Evolutionary conservation across 2,329 filamentous ascomycete genomes (phyloP).

Genomic region (Corynespora cassiicola): DNA sequence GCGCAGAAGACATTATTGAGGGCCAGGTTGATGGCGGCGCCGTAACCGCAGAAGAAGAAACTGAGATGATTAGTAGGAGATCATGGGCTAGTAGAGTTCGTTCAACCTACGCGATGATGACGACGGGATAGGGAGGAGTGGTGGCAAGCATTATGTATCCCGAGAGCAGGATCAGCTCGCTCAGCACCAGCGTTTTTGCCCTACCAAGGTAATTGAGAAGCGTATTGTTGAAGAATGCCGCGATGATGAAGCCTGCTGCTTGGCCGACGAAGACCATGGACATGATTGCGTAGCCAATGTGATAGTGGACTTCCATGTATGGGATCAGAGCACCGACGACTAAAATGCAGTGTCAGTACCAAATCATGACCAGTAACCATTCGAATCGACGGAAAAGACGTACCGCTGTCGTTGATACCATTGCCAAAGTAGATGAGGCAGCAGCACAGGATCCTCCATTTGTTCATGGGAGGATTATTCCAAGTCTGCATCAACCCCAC

Average conservation of each 20-base stretch:
- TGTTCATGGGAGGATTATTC: conserved; percentile 69
- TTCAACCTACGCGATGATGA: conserved; percentile 60
- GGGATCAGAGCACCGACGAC: conserved; percentile 80
- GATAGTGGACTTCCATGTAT: conserved; percentile 78
- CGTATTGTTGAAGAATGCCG: conserved; percentile 72
- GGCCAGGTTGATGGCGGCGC: conserved; percentile 58
- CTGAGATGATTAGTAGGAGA: conserved; percentile 27
- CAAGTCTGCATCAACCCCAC: conserved; percentile 62
- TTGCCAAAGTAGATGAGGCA: conserved; percentile 72
- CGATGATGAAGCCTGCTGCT: conserved; percentile 76
- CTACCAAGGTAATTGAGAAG: conserved; percentile 70
- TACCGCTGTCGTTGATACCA: conserved; percentile 74
- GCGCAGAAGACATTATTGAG: conserved; percentile 64
- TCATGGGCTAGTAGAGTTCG: neutral
- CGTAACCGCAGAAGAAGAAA: conserved; percentile 72
- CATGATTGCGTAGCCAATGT: conserved; percentile 78
- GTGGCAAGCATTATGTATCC: conserved; percentile 71
- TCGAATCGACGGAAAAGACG: conserved; percentile 12
- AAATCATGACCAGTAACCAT: neutral
- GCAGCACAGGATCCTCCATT: conserved; percentile 69
- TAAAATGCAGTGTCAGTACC: conserved; percentile 15
- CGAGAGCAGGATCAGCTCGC: conserved; percentile 62
- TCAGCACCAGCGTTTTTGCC: conserved; percentile 66
- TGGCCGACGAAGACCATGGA: conserved; percentile 84
- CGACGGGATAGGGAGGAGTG: conserved; percentile 72